Base-by-base conservation (phyloP, 257 asterid genomes). In the Buddleja alternifolia region DNA sequence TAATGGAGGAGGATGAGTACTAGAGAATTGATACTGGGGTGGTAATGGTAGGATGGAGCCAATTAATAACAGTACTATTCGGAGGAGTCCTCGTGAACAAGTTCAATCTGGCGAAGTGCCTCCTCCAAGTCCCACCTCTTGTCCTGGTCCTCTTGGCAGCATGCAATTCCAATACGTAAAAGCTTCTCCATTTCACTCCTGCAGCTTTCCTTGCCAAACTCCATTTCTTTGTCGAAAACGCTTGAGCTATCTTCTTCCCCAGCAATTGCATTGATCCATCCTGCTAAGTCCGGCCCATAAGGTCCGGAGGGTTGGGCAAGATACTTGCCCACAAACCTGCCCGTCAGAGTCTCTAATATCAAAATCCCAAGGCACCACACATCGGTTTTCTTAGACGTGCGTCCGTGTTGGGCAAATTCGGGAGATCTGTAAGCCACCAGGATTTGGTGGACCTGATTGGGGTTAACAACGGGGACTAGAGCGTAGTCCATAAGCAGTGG, bases 321-420 rank as follows among this genome's bases (percentile, higher is more conserved):
- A 40, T 80, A 81, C 55, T 78, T 82, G 10, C n/a, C 73, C 11
- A 87, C 88, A 20, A 78, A 73, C 63, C 71, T 78, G 6, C 95
- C 88, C 0, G 90, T 85, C 11, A 91, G 66, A 1, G 67, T 84
- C 78, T 91, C 97, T 1, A 91, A 47, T 29, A 86, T 88, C 54
- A 91, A 58, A 24, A 86, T 71, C n/a, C 97, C 97, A 40, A 91
- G 73, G 76, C 89, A 83, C 97, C 97, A 91, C 8, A 91, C 97
- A 8, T 91, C 96, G 10, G 91, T 86, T 66, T 85, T 91, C 83
- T 82, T 88, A 17, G 87, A 67, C 14, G 79, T 64, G n/a, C 78
- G 80, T 11, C 84, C 81, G 1, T 40, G 29, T 9, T 57, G 74
- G 8, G 83, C 74, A 10, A 81, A 88, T 53, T 93, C 98, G 0